Evolutionary conservation across 1,284 basidiomycete genomes (phyloP).

Genomic region (Naganishia liquefaciens): DNA sequence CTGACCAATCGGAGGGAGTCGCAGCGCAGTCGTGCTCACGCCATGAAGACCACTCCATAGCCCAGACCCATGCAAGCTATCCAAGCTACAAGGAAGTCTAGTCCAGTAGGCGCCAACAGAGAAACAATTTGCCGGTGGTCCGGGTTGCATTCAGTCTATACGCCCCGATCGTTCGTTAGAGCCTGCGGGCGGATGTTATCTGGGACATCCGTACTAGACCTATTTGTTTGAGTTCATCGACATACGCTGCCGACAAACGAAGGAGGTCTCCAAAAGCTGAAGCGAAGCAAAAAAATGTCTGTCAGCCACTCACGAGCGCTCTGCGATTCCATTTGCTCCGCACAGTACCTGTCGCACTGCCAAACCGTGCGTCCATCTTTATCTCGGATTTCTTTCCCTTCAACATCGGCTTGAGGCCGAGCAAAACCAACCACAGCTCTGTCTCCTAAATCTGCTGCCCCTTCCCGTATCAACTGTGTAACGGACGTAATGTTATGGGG

Average conservation of each 20-base stretch:
- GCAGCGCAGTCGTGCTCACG: slow-evolving; percentile 40
- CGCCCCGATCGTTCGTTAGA: no score
- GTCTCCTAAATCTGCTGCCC: slow-evolving; percentile 43
- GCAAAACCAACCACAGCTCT: slow-evolving; percentile 53
- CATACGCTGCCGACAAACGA: slow-evolving; percentile 29
- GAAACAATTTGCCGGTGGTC: slow-evolving; percentile 41
- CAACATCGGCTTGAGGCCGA: slow-evolving; percentile 13
- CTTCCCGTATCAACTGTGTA: slow-evolving; percentile 47
- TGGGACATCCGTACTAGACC: neutral
- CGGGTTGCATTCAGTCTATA: neutral
- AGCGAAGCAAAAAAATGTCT: neutral
- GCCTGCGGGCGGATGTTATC: no score
- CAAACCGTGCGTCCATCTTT: slow-evolving; percentile 11
- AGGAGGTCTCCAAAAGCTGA: slow-evolving; percentile 27
- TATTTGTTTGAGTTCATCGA: slow-evolving; percentile 35
- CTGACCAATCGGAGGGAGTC: no score
- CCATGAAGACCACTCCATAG: slow-evolving; percentile 52
- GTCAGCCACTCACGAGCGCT: neutral
- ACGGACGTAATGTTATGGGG: slow-evolving; percentile 48
- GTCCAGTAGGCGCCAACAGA: slow-evolving; percentile 50
- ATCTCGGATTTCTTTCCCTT: slow-evolving; percentile 3
- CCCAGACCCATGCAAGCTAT: slow-evolving; percentile 52
- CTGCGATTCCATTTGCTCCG: slow-evolving; percentile 28
- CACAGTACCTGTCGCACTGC: slow-evolving; percentile 43
- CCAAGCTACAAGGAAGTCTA: slow-evolving; percentile 52